Conservation (phyloP, 257 asterid species). For the Nicotiana undulata region DNA sequence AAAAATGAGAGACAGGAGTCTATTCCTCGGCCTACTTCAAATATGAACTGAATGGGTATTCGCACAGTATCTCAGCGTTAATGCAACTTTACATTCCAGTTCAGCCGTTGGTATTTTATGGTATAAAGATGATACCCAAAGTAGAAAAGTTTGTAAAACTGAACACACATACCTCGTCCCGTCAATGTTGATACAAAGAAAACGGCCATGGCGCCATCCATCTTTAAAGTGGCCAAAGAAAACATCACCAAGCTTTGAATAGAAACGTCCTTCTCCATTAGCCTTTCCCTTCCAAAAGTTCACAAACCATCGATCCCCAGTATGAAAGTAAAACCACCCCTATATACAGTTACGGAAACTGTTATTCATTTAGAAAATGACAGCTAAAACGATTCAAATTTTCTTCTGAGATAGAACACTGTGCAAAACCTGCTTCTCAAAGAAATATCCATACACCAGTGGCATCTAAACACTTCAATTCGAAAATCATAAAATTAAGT, state of each 20-base stretch:
- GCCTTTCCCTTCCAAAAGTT: constrained; percentile 97
- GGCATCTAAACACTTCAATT: neutral
- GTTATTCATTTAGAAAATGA: neutral
- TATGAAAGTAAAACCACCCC: constrained; percentile 95
- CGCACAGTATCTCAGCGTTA: neutral
- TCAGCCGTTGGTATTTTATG: neutral
- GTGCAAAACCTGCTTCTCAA: neutral
- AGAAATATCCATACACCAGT: neutral
- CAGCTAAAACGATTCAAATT: neutral
- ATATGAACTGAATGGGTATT: neutral
- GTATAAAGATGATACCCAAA: neutral
- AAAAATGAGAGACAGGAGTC: too few relatives aligned
- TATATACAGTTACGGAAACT: constrained; percentile 17
- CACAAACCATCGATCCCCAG: constrained; percentile 92
- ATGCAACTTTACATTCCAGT: neutral
- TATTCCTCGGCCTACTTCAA: neutral
- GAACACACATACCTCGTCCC: constrained; percentile 60
- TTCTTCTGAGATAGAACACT: neutral
- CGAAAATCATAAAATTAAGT: neutral
- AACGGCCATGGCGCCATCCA: constrained; percentile 93
- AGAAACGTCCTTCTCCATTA: constrained; percentile 92
- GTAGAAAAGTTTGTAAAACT: neutral
- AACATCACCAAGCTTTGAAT: constrained; percentile 74
- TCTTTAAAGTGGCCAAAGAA: constrained; percentile 92
- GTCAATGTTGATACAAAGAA: constrained; percentile 70